Evolutionary conservation across 192 early-diverging fungal genomes (phyloP).

Genomic region (Coemansia sp.): DNA sequence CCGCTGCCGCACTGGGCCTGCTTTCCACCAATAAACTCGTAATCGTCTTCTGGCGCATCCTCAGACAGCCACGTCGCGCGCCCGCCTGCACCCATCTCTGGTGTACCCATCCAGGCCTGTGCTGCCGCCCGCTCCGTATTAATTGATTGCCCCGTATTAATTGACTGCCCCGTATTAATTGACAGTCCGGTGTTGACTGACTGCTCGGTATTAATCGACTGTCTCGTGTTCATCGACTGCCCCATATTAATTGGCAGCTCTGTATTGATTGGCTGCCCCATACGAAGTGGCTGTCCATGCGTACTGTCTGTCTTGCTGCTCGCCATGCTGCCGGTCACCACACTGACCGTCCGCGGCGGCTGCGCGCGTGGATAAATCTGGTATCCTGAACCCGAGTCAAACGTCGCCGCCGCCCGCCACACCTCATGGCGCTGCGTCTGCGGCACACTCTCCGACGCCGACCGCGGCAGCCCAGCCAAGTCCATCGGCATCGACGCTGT

Average conservation of each 20-base stretch:
- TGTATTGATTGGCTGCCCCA: background rate
- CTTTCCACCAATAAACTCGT: slow-evolving; percentile 26
- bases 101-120: slow-evolving; percentile 9
- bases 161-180: background rate
- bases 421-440: background rate
- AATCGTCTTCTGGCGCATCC: slow-evolving; percentile 35
- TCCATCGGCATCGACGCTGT: slow-evolving; percentile 1
- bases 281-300: background rate
- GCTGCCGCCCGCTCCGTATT: background rate
- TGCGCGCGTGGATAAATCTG: background rate
- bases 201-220: background rate
- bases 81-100: slow-evolving; percentile 7
- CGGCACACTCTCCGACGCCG: background rate
- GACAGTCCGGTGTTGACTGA: background rate
- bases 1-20: background rate
- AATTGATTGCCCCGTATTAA: background rate
- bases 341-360: background rate
- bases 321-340: slow-evolving; percentile 4
- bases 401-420: background rate
- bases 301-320: background rate
- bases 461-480: background rate
- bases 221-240: background rate
- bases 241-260: background rate
- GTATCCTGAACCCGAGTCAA: slow-evolving; percentile 1
- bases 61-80: slow-evolving; percentile 40